Evolutionary conservation across 2,329 filamentous ascomycete genomes (phyloP).

Genomic region (Penicillium polonicum): DNA sequence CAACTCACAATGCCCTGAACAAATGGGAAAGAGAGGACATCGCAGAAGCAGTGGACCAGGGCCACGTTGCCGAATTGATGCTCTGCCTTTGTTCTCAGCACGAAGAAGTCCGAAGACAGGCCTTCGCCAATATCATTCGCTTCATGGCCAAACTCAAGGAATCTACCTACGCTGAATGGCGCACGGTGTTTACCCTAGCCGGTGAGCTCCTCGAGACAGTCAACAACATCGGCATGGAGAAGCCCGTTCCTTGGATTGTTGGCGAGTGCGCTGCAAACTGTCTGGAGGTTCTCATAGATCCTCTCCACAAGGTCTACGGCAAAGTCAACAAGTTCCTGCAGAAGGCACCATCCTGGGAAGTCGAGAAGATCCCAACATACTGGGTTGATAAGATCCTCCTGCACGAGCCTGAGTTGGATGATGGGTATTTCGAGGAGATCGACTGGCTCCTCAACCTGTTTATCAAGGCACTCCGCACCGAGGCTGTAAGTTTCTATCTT

Average conservation of each 20-base stretch:
- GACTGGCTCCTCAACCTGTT: slow-evolving; percentile 73
- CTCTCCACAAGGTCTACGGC: slow-evolving; percentile 77
- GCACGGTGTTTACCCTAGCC: slow-evolving; percentile 75
- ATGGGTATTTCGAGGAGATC: slow-evolving; percentile 69
- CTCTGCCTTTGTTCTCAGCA: slow-evolving; percentile 74
- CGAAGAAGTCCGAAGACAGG: slow-evolving; percentile 74
- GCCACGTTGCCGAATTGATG: slow-evolving; percentile 67
- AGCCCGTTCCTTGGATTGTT: slow-evolving; percentile 68
- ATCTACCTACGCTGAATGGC: slow-evolving; percentile 71
- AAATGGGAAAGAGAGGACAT: slow-evolving; percentile 74
- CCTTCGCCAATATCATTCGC: slow-evolving; percentile 43
- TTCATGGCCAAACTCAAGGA: slow-evolving; percentile 55
- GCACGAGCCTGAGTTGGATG: slow-evolving; percentile 70
- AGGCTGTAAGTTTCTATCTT: slow-evolving; percentile 48
- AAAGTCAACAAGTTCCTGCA: slow-evolving; percentile 86
- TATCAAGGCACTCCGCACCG: slow-evolving; percentile 60
- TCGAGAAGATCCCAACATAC: slow-evolving; percentile 55
- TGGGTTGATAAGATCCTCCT: slow-evolving; percentile 70
- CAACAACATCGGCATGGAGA: slow-evolving; percentile 52
- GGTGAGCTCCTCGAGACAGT: slow-evolving; percentile 78
- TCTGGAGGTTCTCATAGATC: slow-evolving; percentile 69
- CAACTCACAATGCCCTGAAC: slow-evolving; percentile 47
- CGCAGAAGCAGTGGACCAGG: slow-evolving; percentile 76
- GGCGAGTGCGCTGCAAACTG: slow-evolving; percentile 72
- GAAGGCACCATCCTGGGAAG: slow-evolving; percentile 71